A percentile compares a stretch with the other conserved stretches of the same genome.
These are phyloP conservation scores for Colletotrichum agaves DNA, from an alignment of 2,329 filamentous ascomycete genomes.

Conservation along the genomic window DNA sequence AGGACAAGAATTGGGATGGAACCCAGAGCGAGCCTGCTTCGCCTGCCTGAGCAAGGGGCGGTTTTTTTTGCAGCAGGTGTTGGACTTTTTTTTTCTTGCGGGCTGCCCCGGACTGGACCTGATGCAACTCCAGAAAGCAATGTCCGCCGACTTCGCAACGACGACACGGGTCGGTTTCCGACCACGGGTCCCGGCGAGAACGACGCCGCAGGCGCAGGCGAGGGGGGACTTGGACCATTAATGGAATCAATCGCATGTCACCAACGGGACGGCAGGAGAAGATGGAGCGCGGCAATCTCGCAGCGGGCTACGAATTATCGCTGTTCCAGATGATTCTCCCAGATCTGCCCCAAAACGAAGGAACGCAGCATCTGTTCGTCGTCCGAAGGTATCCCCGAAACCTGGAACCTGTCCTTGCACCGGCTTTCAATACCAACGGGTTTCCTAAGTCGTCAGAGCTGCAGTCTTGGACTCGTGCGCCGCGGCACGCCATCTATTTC, in stretches of 20 bases:
- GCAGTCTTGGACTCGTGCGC: slow-evolving; percentile 17
- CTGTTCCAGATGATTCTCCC: slow-evolving; percentile 34
- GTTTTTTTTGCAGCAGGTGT: slow-evolving; percentile 29
- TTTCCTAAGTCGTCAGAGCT: background rate
- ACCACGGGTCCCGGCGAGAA: background rate
- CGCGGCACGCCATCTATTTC: slow-evolving; percentile 12
- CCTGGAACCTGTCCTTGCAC: slow-evolving; percentile 23
- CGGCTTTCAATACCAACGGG: background rate
- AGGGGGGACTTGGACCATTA: too few relatives aligned
- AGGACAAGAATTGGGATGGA: background rate
- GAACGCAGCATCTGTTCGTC: background rate
- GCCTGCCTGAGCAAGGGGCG: background rate
- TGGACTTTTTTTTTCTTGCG: slow-evolving; percentile 20
- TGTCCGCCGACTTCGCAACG: slow-evolving; percentile 22
- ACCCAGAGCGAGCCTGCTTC: too few relatives aligned
- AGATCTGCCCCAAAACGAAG: background rate
- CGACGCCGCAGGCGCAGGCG: background rate
- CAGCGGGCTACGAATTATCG: background rate
- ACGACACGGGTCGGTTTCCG: background rate
- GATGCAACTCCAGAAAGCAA: slow-evolving; percentile 22
- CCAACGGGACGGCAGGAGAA: slow-evolving; percentile 4
- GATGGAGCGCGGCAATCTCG: slow-evolving; percentile 6
- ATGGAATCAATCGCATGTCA: background rate
- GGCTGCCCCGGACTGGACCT: background rate
- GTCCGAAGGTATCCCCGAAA: slow-evolving; percentile 11